Percentiles rank a stretch among this genome's conserved stretches.
These are phyloP conservation scores for Lecanosticta acicola DNA, from an alignment of 2,329 filamentous ascomycete species.

Conservation along the genomic window DNA sequence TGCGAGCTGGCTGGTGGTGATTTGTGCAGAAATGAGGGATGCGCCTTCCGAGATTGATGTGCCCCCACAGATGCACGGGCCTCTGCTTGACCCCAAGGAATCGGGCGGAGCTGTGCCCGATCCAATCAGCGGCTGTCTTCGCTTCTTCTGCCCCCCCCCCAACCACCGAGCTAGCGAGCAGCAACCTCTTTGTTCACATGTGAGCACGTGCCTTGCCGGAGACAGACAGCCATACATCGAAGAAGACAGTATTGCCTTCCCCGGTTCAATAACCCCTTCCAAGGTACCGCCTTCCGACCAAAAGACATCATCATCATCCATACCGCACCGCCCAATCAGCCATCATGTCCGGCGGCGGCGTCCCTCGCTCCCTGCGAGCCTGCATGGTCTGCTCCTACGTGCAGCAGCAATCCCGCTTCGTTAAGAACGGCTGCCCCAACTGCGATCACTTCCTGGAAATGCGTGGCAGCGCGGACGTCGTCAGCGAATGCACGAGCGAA, in stretches of 20 bases:
- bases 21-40: background rate
- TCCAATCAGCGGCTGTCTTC: background rate
- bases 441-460: conserved; percentile 91
- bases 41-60: background rate
- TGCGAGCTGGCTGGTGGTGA: too few relatives aligned
- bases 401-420: conserved; percentile 75
- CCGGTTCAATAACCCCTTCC: too few relatives aligned
- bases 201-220: background rate
- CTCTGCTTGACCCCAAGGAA: too few relatives aligned
- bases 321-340: conserved; percentile 2
- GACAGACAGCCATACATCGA: too few relatives aligned
- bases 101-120: background rate
- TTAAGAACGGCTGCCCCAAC: conserved; percentile 85
- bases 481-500: conserved; percentile 89
- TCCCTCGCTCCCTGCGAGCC: conserved; percentile 74
- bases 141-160: background rate
- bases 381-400: conserved; percentile 99
- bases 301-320: background rate
- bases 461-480: conserved; percentile 63
- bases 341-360: conserved; percentile 45
- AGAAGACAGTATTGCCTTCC: too few relatives aligned
- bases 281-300: background rate
- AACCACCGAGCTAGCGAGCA: too few relatives aligned
- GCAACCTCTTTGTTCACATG: background rate
- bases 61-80: background rate